Conservation (phyloP, 768 basidiomycete species). For the Arthromyces matolae region DNA sequence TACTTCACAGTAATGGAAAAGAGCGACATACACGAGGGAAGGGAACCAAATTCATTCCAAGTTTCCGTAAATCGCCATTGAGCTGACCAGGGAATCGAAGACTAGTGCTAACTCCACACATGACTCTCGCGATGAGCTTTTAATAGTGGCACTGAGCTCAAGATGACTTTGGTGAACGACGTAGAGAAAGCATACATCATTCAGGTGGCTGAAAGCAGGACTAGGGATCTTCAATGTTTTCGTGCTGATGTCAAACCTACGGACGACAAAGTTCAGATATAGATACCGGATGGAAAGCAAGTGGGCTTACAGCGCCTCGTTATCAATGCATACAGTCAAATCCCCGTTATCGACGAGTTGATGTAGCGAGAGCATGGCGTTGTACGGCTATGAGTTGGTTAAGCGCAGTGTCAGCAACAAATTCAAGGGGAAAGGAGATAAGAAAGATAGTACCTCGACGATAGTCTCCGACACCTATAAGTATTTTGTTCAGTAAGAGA, state of each 20-base stretch:
- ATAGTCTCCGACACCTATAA: slow-evolving; percentile 50
- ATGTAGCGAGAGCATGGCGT: slow-evolving; percentile 78
- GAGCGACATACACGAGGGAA: slow-evolving; percentile 75
- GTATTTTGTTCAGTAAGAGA: neutral
- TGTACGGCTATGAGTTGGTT: slow-evolving; percentile 89
- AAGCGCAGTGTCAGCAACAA: too few relatives aligned
- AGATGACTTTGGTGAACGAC: neutral
- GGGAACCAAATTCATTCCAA: slow-evolving; percentile 91
- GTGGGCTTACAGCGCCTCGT: slow-evolving; percentile 80
- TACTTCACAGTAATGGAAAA: neutral
- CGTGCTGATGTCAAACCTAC: slow-evolving; percentile 74
- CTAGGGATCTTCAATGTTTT: slow-evolving; percentile 60
- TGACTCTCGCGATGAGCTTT: slow-evolving; percentile 76
- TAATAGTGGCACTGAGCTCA: neutral
- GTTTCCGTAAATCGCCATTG: slow-evolving; percentile 86
- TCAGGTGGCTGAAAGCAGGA: slow-evolving; percentile 66
- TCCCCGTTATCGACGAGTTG: slow-evolving; percentile 90
- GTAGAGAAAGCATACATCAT: slow-evolving; percentile 44
- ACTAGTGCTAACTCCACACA: slow-evolving; percentile 93
- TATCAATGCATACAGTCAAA: slow-evolving; percentile 80
- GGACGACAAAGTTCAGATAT: too few relatives aligned
- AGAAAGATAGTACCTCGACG: slow-evolving; percentile 56
- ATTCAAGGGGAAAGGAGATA: too few relatives aligned
- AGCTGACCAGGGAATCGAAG: slow-evolving; percentile 92
- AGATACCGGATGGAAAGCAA: too few relatives aligned